These are phyloP conservation scores for Boechera stricta DNA, from an alignment of 345 rosid species.

Conservation along the genomic window DNA sequence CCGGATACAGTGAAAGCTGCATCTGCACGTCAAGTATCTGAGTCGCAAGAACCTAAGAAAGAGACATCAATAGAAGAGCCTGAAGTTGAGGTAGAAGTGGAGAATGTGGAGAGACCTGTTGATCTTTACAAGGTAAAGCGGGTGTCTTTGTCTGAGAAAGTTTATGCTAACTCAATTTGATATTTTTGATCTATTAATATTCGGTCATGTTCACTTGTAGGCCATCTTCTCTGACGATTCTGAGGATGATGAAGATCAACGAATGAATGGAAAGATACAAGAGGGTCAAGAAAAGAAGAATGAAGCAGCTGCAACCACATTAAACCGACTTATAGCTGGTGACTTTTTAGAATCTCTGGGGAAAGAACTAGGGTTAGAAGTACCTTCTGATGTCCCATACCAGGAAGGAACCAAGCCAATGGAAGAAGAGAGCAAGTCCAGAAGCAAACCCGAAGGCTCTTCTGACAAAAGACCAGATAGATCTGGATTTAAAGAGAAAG, in stretches of 20 bases:
- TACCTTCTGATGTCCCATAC: conserved; percentile 70
- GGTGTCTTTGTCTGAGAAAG: conserved; percentile 11
- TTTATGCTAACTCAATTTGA: background rate
- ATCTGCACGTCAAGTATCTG: conserved; percentile 47
- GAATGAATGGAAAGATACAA: conserved; percentile 38
- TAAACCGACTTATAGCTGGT: conserved; percentile 90
- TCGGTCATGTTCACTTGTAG: conserved; percentile 47
- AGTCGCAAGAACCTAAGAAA: conserved; percentile 46
- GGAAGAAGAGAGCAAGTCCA: conserved; percentile 41
- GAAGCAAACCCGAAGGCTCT: conserved; percentile 36
- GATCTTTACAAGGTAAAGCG: conserved; percentile 89
- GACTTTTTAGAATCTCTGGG: conserved; percentile 93
- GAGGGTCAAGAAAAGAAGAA: conserved; percentile 69
- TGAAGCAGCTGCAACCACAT: conserved; percentile 75
- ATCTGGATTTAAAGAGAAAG: conserved; percentile 36
- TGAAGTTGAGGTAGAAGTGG: conserved; percentile 64
- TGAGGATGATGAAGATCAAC: conserved; percentile 70
- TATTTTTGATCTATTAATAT: background rate
- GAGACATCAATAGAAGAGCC: conserved; percentile 51
- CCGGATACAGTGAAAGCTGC: conserved; percentile 66
- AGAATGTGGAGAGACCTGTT: conserved; percentile 91
- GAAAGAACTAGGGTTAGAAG: conserved; percentile 94
- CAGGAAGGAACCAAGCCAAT: conserved; percentile 41
- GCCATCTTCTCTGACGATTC: conserved; percentile 96
- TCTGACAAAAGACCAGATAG: conserved; percentile 39